Percentiles rank a stretch among this genome's conserved stretches.
phyloP scores from a whole-genome alignment of 2,329 filamentous ascomycete genomes.

The Scedosporium dehoogii region DNA sequence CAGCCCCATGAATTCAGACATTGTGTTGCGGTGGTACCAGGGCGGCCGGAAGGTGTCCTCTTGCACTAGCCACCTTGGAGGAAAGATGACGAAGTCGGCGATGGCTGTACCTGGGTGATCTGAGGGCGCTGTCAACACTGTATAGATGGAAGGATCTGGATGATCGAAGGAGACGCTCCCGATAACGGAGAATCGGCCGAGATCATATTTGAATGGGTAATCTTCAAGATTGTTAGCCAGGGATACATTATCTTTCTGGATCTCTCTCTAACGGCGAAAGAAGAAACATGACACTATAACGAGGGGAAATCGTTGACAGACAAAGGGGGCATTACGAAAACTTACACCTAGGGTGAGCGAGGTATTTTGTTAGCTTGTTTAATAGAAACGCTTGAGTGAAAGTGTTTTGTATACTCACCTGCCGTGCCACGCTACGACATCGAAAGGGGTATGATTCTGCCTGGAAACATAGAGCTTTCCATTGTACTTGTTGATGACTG shows the following conservation, averaged over 20 bases:
- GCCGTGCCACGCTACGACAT: conserved; percentile 73
- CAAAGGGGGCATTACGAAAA: too few relatives aligned
- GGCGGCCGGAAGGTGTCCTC: conserved; percentile 63
- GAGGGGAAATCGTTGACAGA: too few relatives aligned
- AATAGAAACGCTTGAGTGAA: too few relatives aligned
- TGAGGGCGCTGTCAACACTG: conserved; percentile 55
- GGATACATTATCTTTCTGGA: too few relatives aligned
- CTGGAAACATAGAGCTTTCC: conserved; percentile 54
- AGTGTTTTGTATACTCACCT: conserved; percentile 30
- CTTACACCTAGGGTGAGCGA: too few relatives aligned
- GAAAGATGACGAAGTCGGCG: conserved; percentile 65
- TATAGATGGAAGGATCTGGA: conserved; percentile 70
- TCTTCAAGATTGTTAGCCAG: conserved; percentile 19
- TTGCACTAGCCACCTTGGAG: conserved; percentile 59
- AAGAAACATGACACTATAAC: too few relatives aligned
- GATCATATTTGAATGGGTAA: conserved; percentile 73
- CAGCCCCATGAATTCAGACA: conserved; percentile 56
- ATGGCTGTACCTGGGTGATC: conserved; percentile 51
- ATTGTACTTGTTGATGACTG: conserved; percentile 55
- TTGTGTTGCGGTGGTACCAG: conserved; percentile 63
- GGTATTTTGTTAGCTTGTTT: too few relatives aligned
- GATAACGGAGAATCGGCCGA: conserved; percentile 66
- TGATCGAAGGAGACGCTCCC: conserved; percentile 67
- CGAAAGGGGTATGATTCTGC: conserved; percentile 65
- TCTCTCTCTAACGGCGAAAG: too few relatives aligned